Base-by-base conservation (phyloP, 345 rosid genomes). In the Iberis pinnata region DNA sequence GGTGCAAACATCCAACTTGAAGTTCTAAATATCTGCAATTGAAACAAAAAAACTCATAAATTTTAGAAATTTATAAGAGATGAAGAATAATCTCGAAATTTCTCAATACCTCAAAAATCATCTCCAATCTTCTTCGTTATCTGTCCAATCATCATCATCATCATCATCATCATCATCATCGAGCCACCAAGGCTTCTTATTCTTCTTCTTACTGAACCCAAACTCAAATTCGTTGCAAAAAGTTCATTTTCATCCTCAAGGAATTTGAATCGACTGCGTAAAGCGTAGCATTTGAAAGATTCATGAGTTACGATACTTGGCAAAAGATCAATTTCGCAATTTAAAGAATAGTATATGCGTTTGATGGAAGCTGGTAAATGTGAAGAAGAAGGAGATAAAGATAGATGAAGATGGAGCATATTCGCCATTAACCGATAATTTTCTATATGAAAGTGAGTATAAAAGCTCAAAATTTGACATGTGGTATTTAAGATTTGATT, bases 1-100 rank as follows among this genome's bases (percentile, higher is more conserved):
- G 96, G 95, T 1, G 92, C 89, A 63, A 90, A 48, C 79, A 79
- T 84, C 96, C 92, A 87, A 9, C 89, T 88, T 44, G 80, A 67
- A 50, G 81, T 72, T 72, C 72, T 68, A 33, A 86, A 59, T 20
- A 78, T 60, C 97, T 86, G 73, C 61, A 76, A 26, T 16, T 14
- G 1, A 55, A 63, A 47, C 38, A 14, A 17, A 42, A 47, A 18
- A 60, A 51, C 39, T 39, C 25, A 22, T n/a, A 22, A 2, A 6
- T 6, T 14, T 16, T 25, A 8, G 29, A 43, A 35, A 31, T 14
- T 32, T 10, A 7, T 22, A 48, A 0, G 38, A 59, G 40, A 27
- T 33, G 0, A 13, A 44, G 18, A 49, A 20, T 25, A n/a, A n/a
- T 46, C 0, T 2, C 20, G 37, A 29, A 48, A 47, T 14, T 49